Base-by-base conservation (phyloP, 2,329 filamentous ascomycete genomes). In the Talaromyces verruculosus region DNA sequence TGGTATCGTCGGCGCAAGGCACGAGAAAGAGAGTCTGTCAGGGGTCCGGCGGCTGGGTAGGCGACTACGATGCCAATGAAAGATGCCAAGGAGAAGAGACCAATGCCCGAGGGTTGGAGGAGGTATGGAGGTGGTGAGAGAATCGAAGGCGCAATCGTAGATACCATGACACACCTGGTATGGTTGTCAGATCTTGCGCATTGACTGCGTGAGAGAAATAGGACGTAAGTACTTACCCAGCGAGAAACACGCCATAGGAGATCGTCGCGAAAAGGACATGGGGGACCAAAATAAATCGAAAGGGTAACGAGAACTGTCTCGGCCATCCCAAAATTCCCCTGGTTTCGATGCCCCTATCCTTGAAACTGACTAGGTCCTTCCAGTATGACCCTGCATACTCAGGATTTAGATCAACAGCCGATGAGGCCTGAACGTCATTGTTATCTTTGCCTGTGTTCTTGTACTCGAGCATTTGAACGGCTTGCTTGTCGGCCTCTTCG, bases 41-140 rank as follows among this genome's bases (percentile, higher is more conserved):
- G 71, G 0, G 79, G 79, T 0, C 79, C 79, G 10, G 74, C 73
- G 4, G 81, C 70, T 0, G 80, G 73, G 0, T 75, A 78, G 0
- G 77, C 78, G 0, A 80, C 55, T 0, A 78, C 71, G 67, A 80
- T 76, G 2, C 79, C 79, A 5, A 78, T 68, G 17, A 81, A 78
- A 45, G 77, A 76, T 55, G 72, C 70, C 1, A 77, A 67, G 0
- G 70, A 69, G 68, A 74, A 77, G 53, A 74, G 71, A 11, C 72
- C 72, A 10, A 74, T 67, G 4, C 67, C 69, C 2, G 69, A 64
- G 17, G 69, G 74, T 55, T 71, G 67, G 62, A 77, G 76, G 57
- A 74, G 69, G 65, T 77, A 78, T 1, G 76, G 75, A 13, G 74
- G 73, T 22, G 73, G 71, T 1, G 69, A 69, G 49, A 78, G 68